Conservation (phyloP, 2,329 filamentous ascomycete species). For the Paecilomyces fulvus region DNA sequence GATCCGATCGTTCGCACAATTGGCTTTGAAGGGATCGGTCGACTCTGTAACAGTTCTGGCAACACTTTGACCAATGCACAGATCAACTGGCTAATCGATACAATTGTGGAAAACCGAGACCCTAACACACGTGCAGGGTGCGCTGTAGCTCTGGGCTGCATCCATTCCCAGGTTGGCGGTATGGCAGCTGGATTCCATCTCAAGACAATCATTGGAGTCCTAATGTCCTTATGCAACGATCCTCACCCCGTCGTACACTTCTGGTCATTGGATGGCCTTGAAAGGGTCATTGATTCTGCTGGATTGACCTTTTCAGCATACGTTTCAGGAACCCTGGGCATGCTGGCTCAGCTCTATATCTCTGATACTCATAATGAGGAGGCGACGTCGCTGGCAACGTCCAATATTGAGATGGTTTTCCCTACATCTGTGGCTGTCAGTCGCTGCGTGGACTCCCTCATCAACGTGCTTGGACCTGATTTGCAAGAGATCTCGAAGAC, state of each 20-base stretch:
- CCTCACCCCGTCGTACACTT: slow-evolving; percentile 93
- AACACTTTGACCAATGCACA: slow-evolving; percentile 82
- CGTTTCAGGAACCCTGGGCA: slow-evolving; percentile 81
- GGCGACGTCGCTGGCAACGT: slow-evolving; percentile 67
- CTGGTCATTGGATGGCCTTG: slow-evolving; percentile 86
- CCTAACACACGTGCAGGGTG: slow-evolving; percentile 89
- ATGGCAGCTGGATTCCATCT: slow-evolving; percentile 96
- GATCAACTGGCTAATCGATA: slow-evolving; percentile 86
- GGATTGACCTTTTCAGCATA: slow-evolving; percentile 87
- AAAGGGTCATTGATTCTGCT: slow-evolving; percentile 80
- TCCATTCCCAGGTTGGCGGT: slow-evolving; percentile 89
- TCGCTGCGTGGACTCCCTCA: slow-evolving; percentile 84
- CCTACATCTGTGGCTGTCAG: slow-evolving; percentile 76
- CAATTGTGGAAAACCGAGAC: slow-evolving; percentile 87
- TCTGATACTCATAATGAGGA: slow-evolving; percentile 87
- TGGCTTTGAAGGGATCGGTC: slow-evolving; percentile 75
- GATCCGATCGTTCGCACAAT: slow-evolving; percentile 82
- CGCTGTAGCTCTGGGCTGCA: slow-evolving; percentile 84
- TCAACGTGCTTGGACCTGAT: slow-evolving; percentile 93
- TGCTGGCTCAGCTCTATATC: slow-evolving; percentile 88
- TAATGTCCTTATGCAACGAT: slow-evolving; percentile 97
- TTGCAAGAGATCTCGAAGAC: slow-evolving; percentile 86
- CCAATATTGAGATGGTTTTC: slow-evolving; percentile 81
- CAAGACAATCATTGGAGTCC: slow-evolving; percentile 91
- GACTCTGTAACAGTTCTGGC: slow-evolving; percentile 75